These are phyloP conservation scores for Pelargonium fulgidum DNA, from an alignment of 441 rosid genomes.

Conservation along the genomic window DNA sequence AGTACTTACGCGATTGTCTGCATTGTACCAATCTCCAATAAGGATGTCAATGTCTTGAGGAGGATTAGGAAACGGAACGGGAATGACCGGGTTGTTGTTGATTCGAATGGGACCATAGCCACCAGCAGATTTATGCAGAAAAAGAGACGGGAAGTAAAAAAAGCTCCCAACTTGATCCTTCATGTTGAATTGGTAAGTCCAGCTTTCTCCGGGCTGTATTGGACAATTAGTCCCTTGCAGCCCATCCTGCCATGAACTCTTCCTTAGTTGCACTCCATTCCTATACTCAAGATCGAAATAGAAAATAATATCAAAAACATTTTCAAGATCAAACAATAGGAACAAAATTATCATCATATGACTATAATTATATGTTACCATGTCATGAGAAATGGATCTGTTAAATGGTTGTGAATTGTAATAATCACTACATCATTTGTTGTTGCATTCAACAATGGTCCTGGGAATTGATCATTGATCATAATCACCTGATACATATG, in stretches of 20 bases:
- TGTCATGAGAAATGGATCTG: slow-evolving; percentile 2
- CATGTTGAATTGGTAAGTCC: neutral
- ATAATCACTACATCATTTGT: neutral
- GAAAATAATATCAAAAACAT: neutral
- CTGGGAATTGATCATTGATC: neutral
- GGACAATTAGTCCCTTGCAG: neutral
- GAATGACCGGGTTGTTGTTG: slow-evolving; percentile 70
- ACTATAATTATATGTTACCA: neutral
- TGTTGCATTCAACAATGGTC: neutral
- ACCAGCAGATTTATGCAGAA: neutral
- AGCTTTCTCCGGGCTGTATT: neutral
- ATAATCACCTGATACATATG: neutral
- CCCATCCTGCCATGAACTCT: neutral
- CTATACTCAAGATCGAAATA: neutral
- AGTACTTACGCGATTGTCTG: slow-evolving; percentile 59
- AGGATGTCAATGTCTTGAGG: slow-evolving; percentile 73
- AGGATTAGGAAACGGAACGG: slow-evolving; percentile 76
- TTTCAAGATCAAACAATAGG: no score
- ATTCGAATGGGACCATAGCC: slow-evolving; percentile 36
- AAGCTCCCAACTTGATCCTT: slow-evolving; percentile 7
- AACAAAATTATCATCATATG: no score
- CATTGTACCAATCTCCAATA: slow-evolving; percentile 83
- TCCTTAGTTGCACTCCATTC: slow-evolving; percentile 6
- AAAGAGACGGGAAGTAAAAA: slow-evolving; percentile 1
- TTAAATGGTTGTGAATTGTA: neutral